Conservation (phyloP, 2,329 filamentous ascomycete species). For the Apiospora aurea region DNA sequence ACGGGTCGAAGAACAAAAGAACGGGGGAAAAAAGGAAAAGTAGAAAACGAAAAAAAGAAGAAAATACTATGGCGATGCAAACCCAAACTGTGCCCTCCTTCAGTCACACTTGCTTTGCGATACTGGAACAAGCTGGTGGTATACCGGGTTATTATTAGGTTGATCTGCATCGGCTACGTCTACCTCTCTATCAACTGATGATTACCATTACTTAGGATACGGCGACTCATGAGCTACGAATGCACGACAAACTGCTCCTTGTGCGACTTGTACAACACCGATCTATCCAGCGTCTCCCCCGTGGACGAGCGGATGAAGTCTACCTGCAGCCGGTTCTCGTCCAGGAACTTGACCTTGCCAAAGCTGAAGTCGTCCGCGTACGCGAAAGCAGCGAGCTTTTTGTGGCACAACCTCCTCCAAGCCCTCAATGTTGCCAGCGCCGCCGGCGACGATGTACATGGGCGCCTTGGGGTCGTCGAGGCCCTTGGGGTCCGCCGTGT, state of each 20-base stretch:
- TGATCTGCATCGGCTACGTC: neutral
- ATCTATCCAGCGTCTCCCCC: constrained; percentile 55
- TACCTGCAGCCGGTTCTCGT: constrained; percentile 54
- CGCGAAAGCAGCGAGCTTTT: constrained; percentile 53
- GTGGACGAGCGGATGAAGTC: constrained; percentile 58
- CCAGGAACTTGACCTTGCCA: constrained; percentile 54
- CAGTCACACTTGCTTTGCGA: neutral
- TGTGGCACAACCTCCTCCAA: constrained; percentile 49
- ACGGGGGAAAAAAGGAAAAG: too few relatives aligned
- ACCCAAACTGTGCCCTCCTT: too few relatives aligned
- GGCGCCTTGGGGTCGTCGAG: constrained; percentile 50
- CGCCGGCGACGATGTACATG: constrained; percentile 63
- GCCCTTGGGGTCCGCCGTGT: constrained; percentile 45
- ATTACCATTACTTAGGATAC: neutral
- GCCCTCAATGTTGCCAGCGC: constrained; percentile 64
- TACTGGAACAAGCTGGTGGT: neutral
- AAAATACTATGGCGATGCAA: too few relatives aligned
- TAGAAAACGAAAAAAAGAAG: too few relatives aligned
- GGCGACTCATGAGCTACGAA: neutral
- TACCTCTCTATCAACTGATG: neutral
- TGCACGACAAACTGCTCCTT: constrained; percentile 52
- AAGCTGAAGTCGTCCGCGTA: constrained; percentile 62
- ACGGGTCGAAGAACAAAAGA: too few relatives aligned
- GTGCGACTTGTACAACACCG: constrained; percentile 57
- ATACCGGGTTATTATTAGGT: neutral